phyloP scores from a whole-genome alignment of 441 rosid genomes.

The Lepidium campestre region DNA sequence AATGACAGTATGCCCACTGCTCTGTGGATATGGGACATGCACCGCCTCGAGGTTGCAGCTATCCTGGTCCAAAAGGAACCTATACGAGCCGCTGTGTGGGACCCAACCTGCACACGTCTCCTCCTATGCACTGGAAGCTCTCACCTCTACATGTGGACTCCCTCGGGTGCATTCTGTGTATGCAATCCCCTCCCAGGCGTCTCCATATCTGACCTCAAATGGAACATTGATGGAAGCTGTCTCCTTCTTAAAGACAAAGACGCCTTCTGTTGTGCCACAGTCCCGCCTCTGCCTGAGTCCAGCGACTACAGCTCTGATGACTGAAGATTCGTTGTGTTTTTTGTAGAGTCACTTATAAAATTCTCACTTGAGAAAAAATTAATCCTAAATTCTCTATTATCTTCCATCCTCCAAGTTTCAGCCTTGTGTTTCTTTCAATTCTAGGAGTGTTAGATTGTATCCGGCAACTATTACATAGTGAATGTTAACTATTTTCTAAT shows the following conservation, averaged over 20 bases:
- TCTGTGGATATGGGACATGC: slow-evolving; percentile 94
- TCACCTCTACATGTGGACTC: slow-evolving; percentile 93
- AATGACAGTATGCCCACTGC: slow-evolving; percentile 90
- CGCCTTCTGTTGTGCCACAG: slow-evolving; percentile 80
- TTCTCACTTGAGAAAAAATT: too few relatives aligned
- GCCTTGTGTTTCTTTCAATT: not conserved
- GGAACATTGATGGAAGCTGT: slow-evolving; percentile 91
- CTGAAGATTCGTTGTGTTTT: slow-evolving; percentile 26
- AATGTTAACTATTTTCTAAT: not conserved
- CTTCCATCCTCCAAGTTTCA: not conserved
- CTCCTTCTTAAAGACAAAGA: slow-evolving; percentile 92
- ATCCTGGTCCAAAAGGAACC: slow-evolving; percentile 91
- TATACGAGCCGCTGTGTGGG: slow-evolving; percentile 84
- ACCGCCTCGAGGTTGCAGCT: slow-evolving; percentile 75
- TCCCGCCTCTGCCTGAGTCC: slow-evolving; percentile 66
- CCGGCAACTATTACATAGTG: not conserved
- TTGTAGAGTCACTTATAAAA: not conserved
- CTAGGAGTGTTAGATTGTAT: not conserved
- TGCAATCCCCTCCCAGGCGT: slow-evolving; percentile 74
- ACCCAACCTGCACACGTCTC: slow-evolving; percentile 78
- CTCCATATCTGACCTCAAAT: slow-evolving; percentile 67
- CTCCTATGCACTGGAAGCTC: slow-evolving; percentile 87
- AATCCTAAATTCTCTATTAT: too few relatives aligned
- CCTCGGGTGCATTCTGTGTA: slow-evolving; percentile 87
- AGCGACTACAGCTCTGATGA: slow-evolving; percentile 94